phyloP scores from a whole-genome alignment of 805 yeast genomes.

The Candida schatavii region DNA sequence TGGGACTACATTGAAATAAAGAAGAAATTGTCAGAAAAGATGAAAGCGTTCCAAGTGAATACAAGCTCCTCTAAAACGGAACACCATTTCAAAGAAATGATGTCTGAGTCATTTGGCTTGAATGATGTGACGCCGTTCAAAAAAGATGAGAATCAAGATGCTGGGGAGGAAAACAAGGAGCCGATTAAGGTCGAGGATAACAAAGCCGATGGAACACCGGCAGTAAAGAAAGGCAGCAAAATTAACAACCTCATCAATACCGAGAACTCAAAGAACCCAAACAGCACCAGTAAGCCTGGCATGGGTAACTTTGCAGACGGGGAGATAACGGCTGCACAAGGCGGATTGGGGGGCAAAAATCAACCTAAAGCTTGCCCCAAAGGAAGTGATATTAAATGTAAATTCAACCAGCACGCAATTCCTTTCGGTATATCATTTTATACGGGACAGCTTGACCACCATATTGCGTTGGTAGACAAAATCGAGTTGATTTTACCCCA shows the following conservation, averaged over 20 bases:
- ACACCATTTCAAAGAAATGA: neutral
- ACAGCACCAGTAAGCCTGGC: neutral
- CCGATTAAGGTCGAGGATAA: neutral
- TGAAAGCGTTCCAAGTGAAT: neutral
- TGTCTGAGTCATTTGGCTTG: conserved; percentile 3
- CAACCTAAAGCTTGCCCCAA: neutral
- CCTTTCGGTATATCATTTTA: conserved; percentile 27
- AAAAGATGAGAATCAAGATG: neutral
- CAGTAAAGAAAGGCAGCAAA: no score
- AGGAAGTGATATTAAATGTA: conserved; percentile 4
- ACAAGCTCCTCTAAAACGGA: neutral
- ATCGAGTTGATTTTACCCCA: conserved; percentile 38
- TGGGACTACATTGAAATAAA: conserved; percentile 10
- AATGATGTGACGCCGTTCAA: conserved; percentile 4
- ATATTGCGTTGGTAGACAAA: conserved; percentile 21
- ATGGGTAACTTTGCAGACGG: neutral
- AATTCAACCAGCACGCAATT: conserved; percentile 15
- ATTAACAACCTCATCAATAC: no score
- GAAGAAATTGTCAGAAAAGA: neutral
- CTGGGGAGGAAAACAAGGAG: neutral
- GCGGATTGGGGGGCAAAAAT: neutral
- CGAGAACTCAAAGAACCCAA: neutral
- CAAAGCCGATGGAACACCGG: neutral
- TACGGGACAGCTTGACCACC: conserved; percentile 26
- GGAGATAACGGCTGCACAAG: neutral